Evolutionary conservation across 1,284 basidiomycete genomes (phyloP), one percentile per base, ranked within the genome.

Genomic region (Malassezia slooffiae): DNA sequence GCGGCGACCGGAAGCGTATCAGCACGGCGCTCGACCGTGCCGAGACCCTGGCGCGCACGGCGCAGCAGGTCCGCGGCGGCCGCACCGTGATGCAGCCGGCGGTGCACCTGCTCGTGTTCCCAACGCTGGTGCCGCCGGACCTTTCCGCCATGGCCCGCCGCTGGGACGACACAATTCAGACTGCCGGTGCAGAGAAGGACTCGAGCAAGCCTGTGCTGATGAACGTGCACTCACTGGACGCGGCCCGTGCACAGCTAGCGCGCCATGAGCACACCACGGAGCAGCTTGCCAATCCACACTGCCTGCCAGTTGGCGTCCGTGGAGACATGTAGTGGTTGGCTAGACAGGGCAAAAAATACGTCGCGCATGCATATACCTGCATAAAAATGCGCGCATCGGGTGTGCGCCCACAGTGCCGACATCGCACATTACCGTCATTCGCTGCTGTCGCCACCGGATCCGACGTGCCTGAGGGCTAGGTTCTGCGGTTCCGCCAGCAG

Each of bases 51-150:
- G 49, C 53, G 0, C 22, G 11, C 13, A 35, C 34, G 12, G 31
- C 44, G 9, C 55, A 57, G 23, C 26, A 24, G 6, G 47, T 45
- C 4, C 32, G 16, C 13, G 26, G 21, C 26, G 36, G 15, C 23
- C 27, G 11, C 9, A n/a, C 15, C 11, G 12, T 33, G 20, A 38
- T 45, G 31, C 46, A 49, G 16, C 47, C 56, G 6, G 53, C 57
- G 4, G 50, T 57, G n/a, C 60, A 63, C 38, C 54, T 61, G n/a
- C 34, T 65, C 17, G 46, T 58, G 10, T 48, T 56, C 8, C 62
- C 62, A 1, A 56, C 48, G 2, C 43, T 49, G 37, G 27, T 56
- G 6, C 62, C 62, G 12, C 15, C 38, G 22, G 62, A 65, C 29
- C 27, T 65, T 2, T 41, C 41, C 11, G 40, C 53, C 4, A 43